These are phyloP conservation scores for Panaeolus cyanescens DNA, from an alignment of 768 basidiomycete genomes.

Conservation along the genomic window DNA sequence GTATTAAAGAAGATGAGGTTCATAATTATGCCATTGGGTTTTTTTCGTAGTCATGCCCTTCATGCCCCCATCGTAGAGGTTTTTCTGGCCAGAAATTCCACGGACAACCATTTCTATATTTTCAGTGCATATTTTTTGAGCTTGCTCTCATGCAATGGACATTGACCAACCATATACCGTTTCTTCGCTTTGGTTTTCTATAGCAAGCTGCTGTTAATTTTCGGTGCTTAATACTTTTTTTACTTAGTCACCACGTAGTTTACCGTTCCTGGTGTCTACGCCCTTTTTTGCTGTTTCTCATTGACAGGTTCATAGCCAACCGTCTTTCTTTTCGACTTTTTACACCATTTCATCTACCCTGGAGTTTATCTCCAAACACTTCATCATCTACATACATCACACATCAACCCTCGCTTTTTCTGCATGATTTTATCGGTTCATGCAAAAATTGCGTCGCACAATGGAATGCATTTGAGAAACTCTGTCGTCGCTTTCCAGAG, in stretches of 20 bases:
- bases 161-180: conserved; percentile 29
- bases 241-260: conserved; percentile 22
- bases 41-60: conserved; percentile 29
- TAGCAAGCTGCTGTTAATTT: conserved; percentile 40
- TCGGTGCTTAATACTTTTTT: conserved; percentile 42
- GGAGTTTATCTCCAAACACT: too few species aligned
- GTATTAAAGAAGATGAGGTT: conserved; percentile 27
- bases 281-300: conserved; percentile 16
- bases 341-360: conserved; percentile 16
- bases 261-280: neutral
- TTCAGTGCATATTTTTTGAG: conserved; percentile 13
- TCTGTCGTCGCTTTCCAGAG: conserved; percentile 3
- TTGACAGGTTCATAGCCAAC: conserved; percentile 28
- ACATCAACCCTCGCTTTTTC: conserved; percentile 13
- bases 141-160: conserved; percentile 17
- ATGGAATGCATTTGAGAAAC: conserved; percentile 27
- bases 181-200: conserved; percentile 34
- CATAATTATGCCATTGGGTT: conserved; percentile 13
- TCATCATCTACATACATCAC: conserved; percentile 13
- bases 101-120: conserved; percentile 16
- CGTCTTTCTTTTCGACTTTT: conserved; percentile 18
- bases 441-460: conserved; percentile 13
- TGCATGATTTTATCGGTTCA: neutral
- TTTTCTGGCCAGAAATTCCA: conserved; percentile 18
- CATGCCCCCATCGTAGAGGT: conserved; percentile 36